Evolutionary conservation across 352 stramenopile species (phyloP).

Genomic region (Globisporangium irregulare): DNA sequence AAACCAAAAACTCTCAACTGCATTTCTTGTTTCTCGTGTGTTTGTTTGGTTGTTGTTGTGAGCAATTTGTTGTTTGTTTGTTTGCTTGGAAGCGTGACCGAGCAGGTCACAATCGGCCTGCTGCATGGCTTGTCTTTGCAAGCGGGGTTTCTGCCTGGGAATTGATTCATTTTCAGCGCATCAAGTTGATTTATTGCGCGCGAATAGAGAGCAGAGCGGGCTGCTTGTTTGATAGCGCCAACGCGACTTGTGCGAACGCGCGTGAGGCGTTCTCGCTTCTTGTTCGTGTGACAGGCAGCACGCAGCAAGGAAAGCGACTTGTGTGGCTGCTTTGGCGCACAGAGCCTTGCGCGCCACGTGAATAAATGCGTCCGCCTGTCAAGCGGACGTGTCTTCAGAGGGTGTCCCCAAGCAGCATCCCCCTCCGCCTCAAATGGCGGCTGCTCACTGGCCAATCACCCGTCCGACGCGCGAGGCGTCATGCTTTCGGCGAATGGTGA

Average conservation of each 20-base stretch:
- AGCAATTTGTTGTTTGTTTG: background rate
- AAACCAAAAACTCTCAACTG: background rate
- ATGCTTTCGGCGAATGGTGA: background rate
- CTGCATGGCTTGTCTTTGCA: constrained; percentile 11
- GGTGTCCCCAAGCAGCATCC: background rate
- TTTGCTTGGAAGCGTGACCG: background rate
- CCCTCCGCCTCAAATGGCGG: background rate
- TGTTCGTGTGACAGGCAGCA: background rate
- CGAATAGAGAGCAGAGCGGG: constrained; percentile 2
- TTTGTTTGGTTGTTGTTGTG: background rate
- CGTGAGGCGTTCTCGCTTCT: background rate
- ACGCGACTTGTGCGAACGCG: no score
- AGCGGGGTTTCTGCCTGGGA: constrained; percentile 8
- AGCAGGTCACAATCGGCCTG: background rate
- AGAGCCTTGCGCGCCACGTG: constrained; percentile 7
- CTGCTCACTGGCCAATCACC: constrained; percentile 14
- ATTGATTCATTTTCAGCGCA: constrained; percentile 11
- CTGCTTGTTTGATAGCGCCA: background rate
- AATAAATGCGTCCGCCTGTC: background rate
- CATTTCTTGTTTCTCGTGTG: background rate
- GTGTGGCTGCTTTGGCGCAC: constrained; percentile 1
- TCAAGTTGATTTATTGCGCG: constrained; percentile 14
- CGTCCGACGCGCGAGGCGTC: constrained; percentile 11
- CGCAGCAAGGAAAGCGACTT: background rate
- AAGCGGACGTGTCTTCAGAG: no score